Evolutionary conservation across 163 green algal species (phyloP).

Genomic region (Chlamydomonas reinhardtii): DNA sequence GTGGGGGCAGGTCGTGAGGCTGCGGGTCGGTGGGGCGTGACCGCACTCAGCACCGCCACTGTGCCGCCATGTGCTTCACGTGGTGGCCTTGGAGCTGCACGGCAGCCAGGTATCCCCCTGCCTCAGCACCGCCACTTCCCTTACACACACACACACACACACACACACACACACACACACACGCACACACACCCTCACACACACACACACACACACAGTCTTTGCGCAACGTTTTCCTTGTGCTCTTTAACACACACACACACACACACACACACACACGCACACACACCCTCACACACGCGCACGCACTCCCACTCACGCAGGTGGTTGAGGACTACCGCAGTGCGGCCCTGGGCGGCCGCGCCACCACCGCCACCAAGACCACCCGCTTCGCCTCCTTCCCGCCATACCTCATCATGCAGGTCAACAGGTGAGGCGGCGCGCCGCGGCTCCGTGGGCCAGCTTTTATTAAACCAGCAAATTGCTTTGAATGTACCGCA

Average conservation of each 20-base stretch:
- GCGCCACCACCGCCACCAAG: conserved; percentile 76
- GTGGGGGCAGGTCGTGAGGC: too few species aligned
- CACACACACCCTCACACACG: neutral
- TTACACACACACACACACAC: neutral
- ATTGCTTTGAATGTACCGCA: too few species aligned
- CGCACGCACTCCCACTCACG: neutral
- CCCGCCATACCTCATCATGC: conserved; percentile 91
- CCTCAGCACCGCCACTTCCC: too few species aligned
- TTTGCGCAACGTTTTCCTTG: neutral
- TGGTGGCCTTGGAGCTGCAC: too few species aligned
- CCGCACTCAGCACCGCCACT: too few species aligned
- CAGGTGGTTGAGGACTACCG: conserved; percentile 85
- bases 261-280: neutral
- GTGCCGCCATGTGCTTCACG: too few species aligned
- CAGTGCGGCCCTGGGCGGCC: conserved; percentile 76
- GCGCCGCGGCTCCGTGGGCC: too few species aligned
- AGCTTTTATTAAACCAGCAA: too few species aligned
- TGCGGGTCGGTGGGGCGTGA: too few species aligned
- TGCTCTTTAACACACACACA: neutral
- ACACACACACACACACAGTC: neutral
- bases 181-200: neutral
- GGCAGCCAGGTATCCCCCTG: too few species aligned
- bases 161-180: too few species aligned
- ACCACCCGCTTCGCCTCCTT: conserved; percentile 88
- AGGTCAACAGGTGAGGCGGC: conserved; percentile 74